Evolutionary conservation across 2,329 filamentous ascomycete species (phyloP), one percentile per base, ranked within the genome.

Genomic region (Aspergillus fumigatus): DNA sequence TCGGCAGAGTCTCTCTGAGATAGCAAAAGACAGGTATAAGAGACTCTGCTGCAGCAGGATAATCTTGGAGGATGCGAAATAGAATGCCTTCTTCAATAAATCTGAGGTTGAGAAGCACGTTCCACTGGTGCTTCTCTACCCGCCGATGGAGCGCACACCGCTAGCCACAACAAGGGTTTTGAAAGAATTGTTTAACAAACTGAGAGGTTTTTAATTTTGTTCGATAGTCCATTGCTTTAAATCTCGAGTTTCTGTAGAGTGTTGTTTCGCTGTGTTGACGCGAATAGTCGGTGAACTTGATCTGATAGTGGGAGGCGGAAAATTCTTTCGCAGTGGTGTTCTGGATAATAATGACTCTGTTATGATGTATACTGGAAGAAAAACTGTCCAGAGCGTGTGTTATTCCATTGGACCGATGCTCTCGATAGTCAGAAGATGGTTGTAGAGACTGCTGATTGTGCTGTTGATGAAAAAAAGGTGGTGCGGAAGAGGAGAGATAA

Each of bases 371-470:
- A 9, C 19, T 43, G n/a, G 26, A 41, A 41, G 50, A 38, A 53
- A 53, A 53, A 29, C 51, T 49, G 48, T 38, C 3, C 32, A 53
- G 54, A 54, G 53, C 59, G 54, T 56, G 57, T 62, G 60, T 62
- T 62, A 62, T 61, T 62, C 60, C 60, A 62, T 62, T 62, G 54
- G 53, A 55, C 38, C 38, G 26, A 26, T 25, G 40, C 41, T 50
- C 38, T 49, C 23, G 23, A 35, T 47, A 29, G 50, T 25, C 47
- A 48, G 9, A 21, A 21, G 53, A 52, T 21, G 35, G 17, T 9
- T 25, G 51, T 19, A 35, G 4, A 51, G 40, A 32, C 29, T 32
- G 29, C 29, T 45, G 11, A 43, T 43, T 0, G 40, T 43, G 40
- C 9, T 48, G 27, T 35, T 35, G 43, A 47, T 11, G 27, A 8